phyloP scores from a whole-genome alignment of 1,139 yeast species.

The Saccharomyces hybrid region DNA sequence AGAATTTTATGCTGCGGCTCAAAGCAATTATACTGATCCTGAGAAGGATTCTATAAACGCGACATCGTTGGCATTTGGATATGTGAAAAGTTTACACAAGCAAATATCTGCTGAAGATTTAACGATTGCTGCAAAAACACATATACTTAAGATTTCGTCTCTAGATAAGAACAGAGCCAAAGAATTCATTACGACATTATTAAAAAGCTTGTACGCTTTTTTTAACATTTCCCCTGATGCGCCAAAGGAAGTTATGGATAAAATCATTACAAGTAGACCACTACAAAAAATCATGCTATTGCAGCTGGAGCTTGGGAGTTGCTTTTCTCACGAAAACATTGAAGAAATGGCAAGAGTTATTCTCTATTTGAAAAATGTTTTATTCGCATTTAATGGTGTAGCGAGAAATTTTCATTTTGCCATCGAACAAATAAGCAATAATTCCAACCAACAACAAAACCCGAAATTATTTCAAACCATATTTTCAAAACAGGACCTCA shows the following conservation, averaged over 20 bases:
- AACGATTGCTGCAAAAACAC: conserved; percentile 30
- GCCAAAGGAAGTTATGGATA: conserved; percentile 31
- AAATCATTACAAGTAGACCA: conserved; percentile 31
- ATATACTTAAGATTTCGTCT: conserved; percentile 20
- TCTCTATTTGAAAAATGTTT: conserved; percentile 28
- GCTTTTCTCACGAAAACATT: conserved; percentile 23
- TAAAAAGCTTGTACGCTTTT: conserved; percentile 27
- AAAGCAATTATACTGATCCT: conserved; percentile 13
- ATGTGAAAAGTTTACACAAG: conserved; percentile 31
- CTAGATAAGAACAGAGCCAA: conserved; percentile 23
- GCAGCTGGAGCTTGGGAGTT: conserved; percentile 30
- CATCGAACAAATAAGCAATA: conserved; percentile 25
- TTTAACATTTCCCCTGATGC: conserved; percentile 32
- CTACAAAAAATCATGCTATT: conserved; percentile 31
- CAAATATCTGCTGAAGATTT: conserved; percentile 31
- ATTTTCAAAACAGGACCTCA: conserved; percentile 32
- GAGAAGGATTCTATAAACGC: conserved; percentile 24
- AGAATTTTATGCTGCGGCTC: conserved; percentile 16
- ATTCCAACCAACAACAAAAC: conserved; percentile 15
- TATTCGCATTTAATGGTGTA: conserved; percentile 32
- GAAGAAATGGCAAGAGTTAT: conserved; percentile 30
- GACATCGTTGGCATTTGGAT: conserved; percentile 30
- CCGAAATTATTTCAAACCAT: conserved; percentile 30
- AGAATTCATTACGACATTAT: conserved; percentile 23
- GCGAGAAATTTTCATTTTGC: conserved; percentile 32